phyloP scores from a whole-genome alignment of 2,329 filamentous ascomycete species.

The Alternaria hordeiaustralica region DNA sequence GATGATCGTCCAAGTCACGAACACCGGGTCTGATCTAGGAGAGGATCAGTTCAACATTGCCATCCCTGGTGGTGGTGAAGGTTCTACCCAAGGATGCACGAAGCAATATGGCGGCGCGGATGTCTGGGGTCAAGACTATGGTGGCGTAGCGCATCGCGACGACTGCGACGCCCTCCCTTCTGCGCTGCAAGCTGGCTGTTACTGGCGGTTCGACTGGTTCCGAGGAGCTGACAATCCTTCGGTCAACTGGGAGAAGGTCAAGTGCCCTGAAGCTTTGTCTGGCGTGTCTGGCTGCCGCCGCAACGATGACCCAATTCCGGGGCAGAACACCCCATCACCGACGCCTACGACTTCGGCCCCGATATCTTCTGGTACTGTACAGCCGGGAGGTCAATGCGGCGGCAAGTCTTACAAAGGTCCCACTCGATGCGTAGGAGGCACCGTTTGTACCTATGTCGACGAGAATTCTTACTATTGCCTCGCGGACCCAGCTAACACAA shows the following conservation, averaged over 20 bases:
- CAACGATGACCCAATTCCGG: constrained; percentile 24
- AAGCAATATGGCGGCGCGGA: constrained; percentile 54
- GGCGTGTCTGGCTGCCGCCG: constrained; percentile 52
- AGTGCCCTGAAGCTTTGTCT: constrained; percentile 60
- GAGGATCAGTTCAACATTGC: constrained; percentile 46
- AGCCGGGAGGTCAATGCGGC: constrained; percentile 24
- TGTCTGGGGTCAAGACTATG: constrained; percentile 66
- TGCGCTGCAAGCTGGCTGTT: constrained; percentile 63
- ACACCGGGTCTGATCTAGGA: constrained; percentile 57
- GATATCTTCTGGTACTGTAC: constrained; percentile 21
- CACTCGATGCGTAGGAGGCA: constrained; percentile 21
- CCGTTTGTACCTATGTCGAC: constrained; percentile 20
- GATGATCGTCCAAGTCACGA: constrained; percentile 69
- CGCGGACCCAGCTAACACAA: constrained; percentile 18
- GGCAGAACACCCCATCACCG: constrained; percentile 18
- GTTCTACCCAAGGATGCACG: constrained; percentile 49
- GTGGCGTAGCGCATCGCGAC: constrained; percentile 59
- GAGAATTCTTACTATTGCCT: constrained; percentile 27
- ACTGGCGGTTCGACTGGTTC: constrained; percentile 72
- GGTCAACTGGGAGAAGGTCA: constrained; percentile 63
- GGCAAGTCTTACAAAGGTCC: constrained; percentile 18
- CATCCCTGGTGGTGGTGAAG: constrained; percentile 47
- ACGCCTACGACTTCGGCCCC: constrained; percentile 21
- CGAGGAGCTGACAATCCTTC: constrained; percentile 62
- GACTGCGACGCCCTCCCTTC: constrained; percentile 62